A percentile compares a stretch with the other conserved stretches of the same genome.
These are phyloP conservation scores for Komagataella pseudopastoris DNA, from an alignment of 805 yeast species.

Conservation along the genomic window DNA sequence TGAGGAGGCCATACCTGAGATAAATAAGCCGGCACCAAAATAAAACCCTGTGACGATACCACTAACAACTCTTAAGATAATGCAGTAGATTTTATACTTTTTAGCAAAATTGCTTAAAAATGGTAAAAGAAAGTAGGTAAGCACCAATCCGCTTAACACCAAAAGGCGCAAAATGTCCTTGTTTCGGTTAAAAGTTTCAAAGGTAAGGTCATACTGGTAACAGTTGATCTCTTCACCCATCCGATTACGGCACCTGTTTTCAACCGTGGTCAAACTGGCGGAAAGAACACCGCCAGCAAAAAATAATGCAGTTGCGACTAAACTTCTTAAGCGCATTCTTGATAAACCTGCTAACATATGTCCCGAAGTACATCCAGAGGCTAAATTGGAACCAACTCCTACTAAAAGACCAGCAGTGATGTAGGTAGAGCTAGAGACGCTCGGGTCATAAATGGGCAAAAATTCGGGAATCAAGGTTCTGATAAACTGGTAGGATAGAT, in stretches of 20 bases:
- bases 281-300: constrained; percentile 18
- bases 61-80: constrained; percentile 4
- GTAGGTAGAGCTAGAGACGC: background rate
- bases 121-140: constrained; percentile 17
- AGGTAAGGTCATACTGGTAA: constrained; percentile 9
- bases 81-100: background rate
- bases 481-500: constrained; percentile 14
- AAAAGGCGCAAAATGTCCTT: constrained; percentile 5
- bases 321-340: constrained; percentile 26
- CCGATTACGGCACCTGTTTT: background rate
- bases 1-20: constrained; percentile 33
- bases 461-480: constrained; percentile 14
- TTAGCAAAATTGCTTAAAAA: constrained; percentile 1
- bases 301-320: constrained; percentile 29
- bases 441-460: constrained; percentile 1
- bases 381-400: constrained; percentile 33
- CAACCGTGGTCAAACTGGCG: constrained; percentile 4
- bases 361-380: constrained; percentile 42
- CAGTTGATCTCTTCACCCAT: constrained; percentile 2
- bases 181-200: constrained; percentile 7
- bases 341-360: constrained; percentile 40
- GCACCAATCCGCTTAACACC: constrained; percentile 2
- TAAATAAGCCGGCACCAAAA: constrained; percentile 31
- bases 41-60: constrained; percentile 15
- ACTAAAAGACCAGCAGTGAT: constrained; percentile 24